Evolutionary conservation across 192 early-diverging fungal genomes (phyloP), one percentile per base, ranked within the genome.

Genomic region (Backusella luteola): DNA sequence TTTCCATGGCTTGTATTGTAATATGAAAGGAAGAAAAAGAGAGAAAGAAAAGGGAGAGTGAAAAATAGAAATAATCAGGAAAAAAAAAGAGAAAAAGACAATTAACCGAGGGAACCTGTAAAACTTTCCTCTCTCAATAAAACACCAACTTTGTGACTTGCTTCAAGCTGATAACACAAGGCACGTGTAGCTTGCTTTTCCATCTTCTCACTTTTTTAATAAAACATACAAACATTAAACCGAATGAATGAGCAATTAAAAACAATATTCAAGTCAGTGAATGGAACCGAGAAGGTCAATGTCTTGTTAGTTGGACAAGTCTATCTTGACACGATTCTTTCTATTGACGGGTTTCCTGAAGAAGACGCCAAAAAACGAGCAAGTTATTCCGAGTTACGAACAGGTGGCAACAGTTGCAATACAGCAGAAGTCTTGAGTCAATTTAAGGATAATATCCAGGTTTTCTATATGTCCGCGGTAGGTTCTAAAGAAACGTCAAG

Each of bases 371-470:
- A 92, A 77, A 78, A 84, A 19, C 69, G 89, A 36, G 90, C 91
- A 67, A 77, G 86, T 29, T 5, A 75, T 34, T 83, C 89, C 34
- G 90, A 92, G 69, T 82, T 85, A 42, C 84, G 91, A 5, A 82
- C 88, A 21, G 91, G 91, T 44, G 91, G 91, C 19, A 92, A 92
- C 63, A 81, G 84, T 36, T 85, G 85, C 34, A 92, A 92, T 67
- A 85, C 87, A 6, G 81, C 88, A 17, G 81, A 83, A 23, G 85
- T 90, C 1, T 76, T 91, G 12, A 80, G 83, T 36, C 90, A 90
- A 63, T 84, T 85, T 26, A 63, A 85, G 6, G 68, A 80, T 34
- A 35, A 56, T 4, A 67, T 80, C 11, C 71, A 79, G 21, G 71
- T 83, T 59, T 84, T 75, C 77, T 86, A 82, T 49, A 86, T 89